These are phyloP conservation scores for Salvia sclarea DNA, from an alignment of 305 asterid species.

Conservation along the genomic window DNA sequence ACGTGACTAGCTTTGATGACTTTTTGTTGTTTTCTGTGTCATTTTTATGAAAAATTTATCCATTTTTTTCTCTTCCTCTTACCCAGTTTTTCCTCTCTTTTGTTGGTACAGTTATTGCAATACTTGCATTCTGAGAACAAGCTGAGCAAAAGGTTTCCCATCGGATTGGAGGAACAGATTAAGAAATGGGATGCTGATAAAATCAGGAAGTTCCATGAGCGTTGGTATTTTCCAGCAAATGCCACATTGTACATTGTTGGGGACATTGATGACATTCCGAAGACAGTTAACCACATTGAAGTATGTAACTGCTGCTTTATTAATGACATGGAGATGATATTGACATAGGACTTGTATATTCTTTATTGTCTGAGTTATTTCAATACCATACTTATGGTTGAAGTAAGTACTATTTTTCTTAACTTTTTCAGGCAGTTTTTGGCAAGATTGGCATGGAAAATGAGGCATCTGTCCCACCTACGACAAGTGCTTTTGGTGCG, in stretches of 20 bases:
- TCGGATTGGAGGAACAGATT: constrained; percentile 97
- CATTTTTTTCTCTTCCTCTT: background rate
- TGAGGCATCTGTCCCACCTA: constrained; percentile 56
- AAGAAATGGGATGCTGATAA: constrained; percentile 99
- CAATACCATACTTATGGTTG: constrained; percentile 15
- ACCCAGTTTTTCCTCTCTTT: constrained; percentile 29
- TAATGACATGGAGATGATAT: constrained; percentile 25
- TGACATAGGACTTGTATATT: constrained; percentile 25
- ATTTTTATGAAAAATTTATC: constrained; percentile 14
- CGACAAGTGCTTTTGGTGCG: constrained; percentile 88
- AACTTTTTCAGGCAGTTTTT: constrained; percentile 70
- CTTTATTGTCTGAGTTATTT: constrained; percentile 26
- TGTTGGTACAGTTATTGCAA: constrained; percentile 77
- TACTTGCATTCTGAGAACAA: constrained; percentile 97
- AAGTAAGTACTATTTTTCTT: constrained; percentile 24
- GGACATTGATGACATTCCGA: constrained; percentile 80
- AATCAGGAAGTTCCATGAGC: constrained; percentile 92
- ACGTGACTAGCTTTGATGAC: constrained; percentile 29
- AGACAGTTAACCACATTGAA: constrained; percentile 81
- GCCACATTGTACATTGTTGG: constrained; percentile 98
- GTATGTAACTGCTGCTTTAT: constrained; percentile 47
- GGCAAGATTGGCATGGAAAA: constrained; percentile 67
- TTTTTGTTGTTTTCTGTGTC: constrained; percentile 22
- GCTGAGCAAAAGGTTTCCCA: constrained; percentile 95
- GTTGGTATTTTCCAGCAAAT: constrained; percentile 99